phyloP scores from a whole-genome alignment of 2,329 filamentous ascomycete genomes.

The Aspergillus sp. region DNA sequence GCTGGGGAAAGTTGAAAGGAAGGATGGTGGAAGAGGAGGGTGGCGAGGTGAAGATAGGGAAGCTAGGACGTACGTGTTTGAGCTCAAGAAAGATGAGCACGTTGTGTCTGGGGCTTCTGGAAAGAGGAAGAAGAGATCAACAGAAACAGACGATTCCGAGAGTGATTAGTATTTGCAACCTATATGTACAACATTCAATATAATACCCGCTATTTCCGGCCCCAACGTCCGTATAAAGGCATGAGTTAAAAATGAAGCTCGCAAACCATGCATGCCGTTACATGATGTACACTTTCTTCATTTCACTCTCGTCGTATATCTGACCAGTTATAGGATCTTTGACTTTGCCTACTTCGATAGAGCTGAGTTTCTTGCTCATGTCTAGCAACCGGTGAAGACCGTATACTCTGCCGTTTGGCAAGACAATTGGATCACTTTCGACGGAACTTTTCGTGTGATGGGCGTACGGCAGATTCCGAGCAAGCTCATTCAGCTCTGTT shows the following conservation, averaged over 20 bases:
- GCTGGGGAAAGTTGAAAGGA: conserved; percentile 44
- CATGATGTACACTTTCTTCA: conserved; percentile 91
- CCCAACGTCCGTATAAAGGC: background rate
- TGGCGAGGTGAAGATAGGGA: conserved; percentile 50
- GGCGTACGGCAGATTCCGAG: conserved; percentile 85
- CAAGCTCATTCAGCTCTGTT: conserved; percentile 89
- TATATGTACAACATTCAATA: background rate
- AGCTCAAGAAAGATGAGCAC: conserved; percentile 38
- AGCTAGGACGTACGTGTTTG: conserved; percentile 48
- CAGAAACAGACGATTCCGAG: conserved; percentile 32
- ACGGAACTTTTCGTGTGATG: conserved; percentile 94
- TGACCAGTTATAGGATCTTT: conserved; percentile 78
- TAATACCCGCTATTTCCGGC: background rate
- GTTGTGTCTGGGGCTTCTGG: conserved; percentile 15
- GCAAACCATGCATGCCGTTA: conserved; percentile 38
- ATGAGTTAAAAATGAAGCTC: background rate
- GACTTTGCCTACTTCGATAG: conserved; percentile 61
- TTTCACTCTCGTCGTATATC: conserved; percentile 58
- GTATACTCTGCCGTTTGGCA: conserved; percentile 87
- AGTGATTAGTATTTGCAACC: conserved; percentile 26
- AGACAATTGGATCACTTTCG: conserved; percentile 78
- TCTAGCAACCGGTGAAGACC: conserved; percentile 71
- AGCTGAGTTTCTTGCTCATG: conserved; percentile 75
- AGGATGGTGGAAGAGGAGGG: conserved; percentile 40
- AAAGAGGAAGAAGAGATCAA: conserved; percentile 35